phyloP scores from a whole-genome alignment of 179 eudicot species.

The Nepenthes alata region DNA sequence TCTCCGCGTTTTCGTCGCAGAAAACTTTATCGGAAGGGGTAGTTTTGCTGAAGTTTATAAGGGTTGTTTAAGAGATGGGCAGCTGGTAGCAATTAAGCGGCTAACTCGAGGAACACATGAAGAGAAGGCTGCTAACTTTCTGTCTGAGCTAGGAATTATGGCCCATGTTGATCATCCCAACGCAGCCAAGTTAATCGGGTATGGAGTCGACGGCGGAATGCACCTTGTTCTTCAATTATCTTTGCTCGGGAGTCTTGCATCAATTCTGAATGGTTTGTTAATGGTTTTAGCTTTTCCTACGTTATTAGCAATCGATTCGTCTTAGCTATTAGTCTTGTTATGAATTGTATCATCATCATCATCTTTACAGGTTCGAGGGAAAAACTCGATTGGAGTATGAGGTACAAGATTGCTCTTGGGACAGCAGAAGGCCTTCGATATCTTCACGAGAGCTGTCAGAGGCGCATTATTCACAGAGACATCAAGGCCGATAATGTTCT shows the following conservation, averaged over 20 bases:
- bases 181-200: constrained; percentile 70
- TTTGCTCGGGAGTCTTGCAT: constrained; percentile 80
- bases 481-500: constrained; percentile 73
- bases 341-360: neutral
- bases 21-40: constrained; percentile 67
- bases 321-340: neutral
- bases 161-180: constrained; percentile 82
- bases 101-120: constrained; percentile 48
- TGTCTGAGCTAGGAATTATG: constrained; percentile 76
- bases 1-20: constrained; percentile 20
- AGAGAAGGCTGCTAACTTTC: constrained; percentile 43
- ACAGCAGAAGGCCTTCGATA: constrained; percentile 62
- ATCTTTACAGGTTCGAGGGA: constrained; percentile 32
- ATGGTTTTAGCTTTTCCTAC: neutral
- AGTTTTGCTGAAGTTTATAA: constrained; percentile 80
- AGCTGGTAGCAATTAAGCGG: constrained; percentile 60
- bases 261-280: constrained; percentile 56
- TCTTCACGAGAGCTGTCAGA: constrained; percentile 73
- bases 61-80: constrained; percentile 53
- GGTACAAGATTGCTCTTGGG: constrained; percentile 66
- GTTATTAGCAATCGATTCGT: neutral
- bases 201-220: constrained; percentile 63
- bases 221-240: constrained; percentile 61
- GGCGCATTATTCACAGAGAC: constrained; percentile 85
- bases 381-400: constrained; percentile 39